These are phyloP conservation scores for Astrocystis sublimbata DNA, from an alignment of 495 filamentous ascomycete genomes.

Conservation along the genomic window DNA sequence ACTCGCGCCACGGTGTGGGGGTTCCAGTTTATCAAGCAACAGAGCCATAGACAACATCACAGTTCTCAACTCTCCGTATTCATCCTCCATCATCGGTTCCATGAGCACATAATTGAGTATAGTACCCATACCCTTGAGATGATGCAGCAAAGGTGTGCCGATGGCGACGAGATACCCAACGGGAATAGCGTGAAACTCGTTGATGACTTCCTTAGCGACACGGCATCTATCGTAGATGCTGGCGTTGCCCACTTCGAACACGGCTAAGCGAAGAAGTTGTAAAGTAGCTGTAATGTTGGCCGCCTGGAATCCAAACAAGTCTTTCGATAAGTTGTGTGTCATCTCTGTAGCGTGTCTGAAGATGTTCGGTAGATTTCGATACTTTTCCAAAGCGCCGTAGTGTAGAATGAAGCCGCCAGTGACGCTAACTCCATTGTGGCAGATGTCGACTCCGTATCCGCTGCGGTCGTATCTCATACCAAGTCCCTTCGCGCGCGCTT, in stretches of 20 bases:
- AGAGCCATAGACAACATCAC: constrained; percentile 52
- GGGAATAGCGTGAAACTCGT: constrained; percentile 47
- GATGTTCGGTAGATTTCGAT: constrained; percentile 38
- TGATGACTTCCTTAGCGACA: constrained; percentile 50
- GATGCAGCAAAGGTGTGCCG: constrained; percentile 52
- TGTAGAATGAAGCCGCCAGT: constrained; percentile 30
- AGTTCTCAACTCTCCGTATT: constrained; percentile 46
- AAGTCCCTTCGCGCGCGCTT: constrained; percentile 1
- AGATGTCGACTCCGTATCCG: not conserved
- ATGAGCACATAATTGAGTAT: constrained; percentile 54
- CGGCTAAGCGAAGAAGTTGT: constrained; percentile 51
- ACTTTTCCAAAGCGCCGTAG: constrained; percentile 42
- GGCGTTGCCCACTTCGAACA: constrained; percentile 43
- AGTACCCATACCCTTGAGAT: constrained; percentile 51
- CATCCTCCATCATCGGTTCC: constrained; percentile 47
- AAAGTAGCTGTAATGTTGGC: constrained; percentile 55
- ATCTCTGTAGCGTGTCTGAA: constrained; percentile 41
- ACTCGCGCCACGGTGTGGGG: constrained; percentile 43
- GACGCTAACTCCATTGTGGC: not conserved
- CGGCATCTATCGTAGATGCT: constrained; percentile 49
- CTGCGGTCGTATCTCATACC: not conserved
- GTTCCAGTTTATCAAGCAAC: constrained; percentile 49
- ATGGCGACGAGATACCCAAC: constrained; percentile 49
- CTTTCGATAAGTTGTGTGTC: constrained; percentile 36
- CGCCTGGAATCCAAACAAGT: constrained; percentile 53